Evolutionary conservation across 192 early-diverging fungal species (phyloP).

Genomic region (Entomortierella chlamydospora): DNA sequence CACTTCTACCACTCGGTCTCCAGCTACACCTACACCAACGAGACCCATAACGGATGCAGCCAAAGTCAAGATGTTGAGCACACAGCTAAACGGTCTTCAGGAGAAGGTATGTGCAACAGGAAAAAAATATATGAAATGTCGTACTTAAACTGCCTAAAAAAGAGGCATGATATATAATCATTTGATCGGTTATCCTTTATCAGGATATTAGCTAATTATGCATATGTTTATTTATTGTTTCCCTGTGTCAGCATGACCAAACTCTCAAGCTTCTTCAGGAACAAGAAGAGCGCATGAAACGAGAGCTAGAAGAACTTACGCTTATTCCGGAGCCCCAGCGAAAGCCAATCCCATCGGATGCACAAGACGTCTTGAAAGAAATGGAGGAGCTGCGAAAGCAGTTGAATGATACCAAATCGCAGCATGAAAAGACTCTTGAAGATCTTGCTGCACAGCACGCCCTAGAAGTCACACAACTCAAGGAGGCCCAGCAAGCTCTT

Average conservation of each 20-base stretch:
- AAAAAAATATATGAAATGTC: too few relatives aligned
- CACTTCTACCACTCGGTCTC: conserved; percentile 9
- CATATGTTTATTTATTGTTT: conserved; percentile 9
- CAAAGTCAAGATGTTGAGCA: conserved; percentile 45
- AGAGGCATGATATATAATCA: too few relatives aligned
- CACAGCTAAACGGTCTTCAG: conserved; percentile 40
- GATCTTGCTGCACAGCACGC: conserved; percentile 18
- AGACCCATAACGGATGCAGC: conserved; percentile 41
- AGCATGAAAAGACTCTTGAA: conserved; percentile 36
- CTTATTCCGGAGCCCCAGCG: conserved; percentile 29
- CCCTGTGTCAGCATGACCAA: conserved; percentile 42
- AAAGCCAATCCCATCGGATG: conserved; percentile 44
- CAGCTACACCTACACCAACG: not conserved
- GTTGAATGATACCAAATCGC: conserved; percentile 20
- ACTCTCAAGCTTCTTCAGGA: conserved; percentile 47
- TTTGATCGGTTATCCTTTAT: not conserved
- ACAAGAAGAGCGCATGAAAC: conserved; percentile 47
- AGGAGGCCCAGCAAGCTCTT: conserved; percentile 22
- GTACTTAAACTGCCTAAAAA: too few relatives aligned
- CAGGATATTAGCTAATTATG: too few relatives aligned
- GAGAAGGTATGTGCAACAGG: conserved; percentile 46
- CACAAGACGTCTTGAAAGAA: conserved; percentile 37
- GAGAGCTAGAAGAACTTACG: conserved; percentile 32
- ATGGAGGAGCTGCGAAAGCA: conserved; percentile 46
- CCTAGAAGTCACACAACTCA: conserved; percentile 24